Percentiles rank a stretch among this genome's conserved stretches.
Conservation (phyloP, 352 stramenopile species). For the Globisporangium recalcitrans region DNA sequence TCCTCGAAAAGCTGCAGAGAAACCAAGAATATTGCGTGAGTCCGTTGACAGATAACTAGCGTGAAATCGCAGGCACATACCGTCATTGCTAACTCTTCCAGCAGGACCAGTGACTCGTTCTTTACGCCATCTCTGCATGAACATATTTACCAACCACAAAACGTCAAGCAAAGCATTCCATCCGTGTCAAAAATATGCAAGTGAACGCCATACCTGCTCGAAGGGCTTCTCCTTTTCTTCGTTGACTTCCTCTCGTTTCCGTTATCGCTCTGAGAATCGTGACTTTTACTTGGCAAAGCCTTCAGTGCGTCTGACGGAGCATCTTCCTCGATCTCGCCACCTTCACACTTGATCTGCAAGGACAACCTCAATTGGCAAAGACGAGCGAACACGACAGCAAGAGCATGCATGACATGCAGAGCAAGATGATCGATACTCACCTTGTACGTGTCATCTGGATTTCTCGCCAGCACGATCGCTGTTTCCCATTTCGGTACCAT, state of each 20-base stretch:
- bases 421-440: constrained; percentile 11
- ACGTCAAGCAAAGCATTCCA: background rate
- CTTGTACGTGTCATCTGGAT: constrained; percentile 37
- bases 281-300: background rate
- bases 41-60: background rate
- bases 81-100: constrained; percentile 66
- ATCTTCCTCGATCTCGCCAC: constrained; percentile 52
- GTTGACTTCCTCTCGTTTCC: background rate
- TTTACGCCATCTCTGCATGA: constrained; percentile 18
- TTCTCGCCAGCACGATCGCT: constrained; percentile 28
- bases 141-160: background rate
- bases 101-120: constrained; percentile 44
- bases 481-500: constrained; percentile 24
- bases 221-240: background rate
- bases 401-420: background rate
- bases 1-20: constrained; percentile 53
- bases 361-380: background rate
- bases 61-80: constrained; percentile 16
- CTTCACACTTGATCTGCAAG: constrained; percentile 45
- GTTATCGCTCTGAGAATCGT: background rate
- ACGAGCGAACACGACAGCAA: constrained; percentile 9
- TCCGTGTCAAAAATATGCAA: background rate
- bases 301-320: constrained; percentile 32
- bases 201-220: background rate
- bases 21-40: background rate